These are phyloP conservation scores for Carex pumila DNA, from an alignment of 176 grass and related monocot genomes.

Conservation along the genomic window DNA sequence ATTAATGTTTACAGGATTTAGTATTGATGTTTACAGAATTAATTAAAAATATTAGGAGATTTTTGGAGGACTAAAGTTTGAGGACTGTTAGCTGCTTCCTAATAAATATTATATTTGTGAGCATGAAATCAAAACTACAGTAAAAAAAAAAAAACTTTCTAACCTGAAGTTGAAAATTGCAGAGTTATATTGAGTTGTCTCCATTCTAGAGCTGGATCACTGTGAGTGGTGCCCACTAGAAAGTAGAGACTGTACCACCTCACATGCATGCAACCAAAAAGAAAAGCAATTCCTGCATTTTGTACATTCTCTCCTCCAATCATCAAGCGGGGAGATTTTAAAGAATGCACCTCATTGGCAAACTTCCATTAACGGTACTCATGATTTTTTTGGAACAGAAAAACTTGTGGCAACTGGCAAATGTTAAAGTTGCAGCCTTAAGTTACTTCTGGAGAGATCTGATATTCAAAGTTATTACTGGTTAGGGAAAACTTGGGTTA, in stretches of 20 bases:
- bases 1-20: no score
- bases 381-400: background rate
- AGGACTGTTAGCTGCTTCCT: no score
- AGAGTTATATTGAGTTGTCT: background rate
- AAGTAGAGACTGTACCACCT: slow-evolving; percentile 1
- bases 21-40: no score
- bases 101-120: no score
- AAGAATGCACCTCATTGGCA: background rate
- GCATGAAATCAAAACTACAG: background rate
- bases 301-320: slow-evolving; percentile 11
- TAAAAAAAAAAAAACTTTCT: background rate
- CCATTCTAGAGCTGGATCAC: background rate
- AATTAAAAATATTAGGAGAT: no score
- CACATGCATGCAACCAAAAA: slow-evolving; percentile 15
- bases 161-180: background rate
- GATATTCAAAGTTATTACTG: background rate
- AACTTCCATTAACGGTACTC: background rate
- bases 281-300: slow-evolving; percentile 6
- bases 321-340: background rate
- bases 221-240: background rate
- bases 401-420: background rate
- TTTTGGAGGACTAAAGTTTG: no score
- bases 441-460: background rate
- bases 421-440: slow-evolving; percentile 1
- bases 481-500: background rate